Evolutionary conservation across 2,329 filamentous ascomycete species (phyloP).

Genomic region (Alternaria hordeiaustralica): DNA sequence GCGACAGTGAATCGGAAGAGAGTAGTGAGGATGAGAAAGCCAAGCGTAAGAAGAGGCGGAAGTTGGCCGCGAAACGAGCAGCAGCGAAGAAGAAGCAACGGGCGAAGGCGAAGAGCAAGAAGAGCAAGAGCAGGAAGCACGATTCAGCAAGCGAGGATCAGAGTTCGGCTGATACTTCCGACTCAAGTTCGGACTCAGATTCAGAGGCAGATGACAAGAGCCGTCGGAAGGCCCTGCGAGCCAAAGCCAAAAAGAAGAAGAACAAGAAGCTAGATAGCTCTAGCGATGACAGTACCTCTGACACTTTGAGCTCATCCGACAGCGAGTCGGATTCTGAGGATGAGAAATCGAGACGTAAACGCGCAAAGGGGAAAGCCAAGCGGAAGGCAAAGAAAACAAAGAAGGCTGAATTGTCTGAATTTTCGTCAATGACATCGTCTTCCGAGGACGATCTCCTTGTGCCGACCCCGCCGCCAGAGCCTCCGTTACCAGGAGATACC

Average conservation of each 20-base stretch:
- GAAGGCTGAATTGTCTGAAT: conserved; percentile 9
- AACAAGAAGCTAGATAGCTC: conserved; percentile 30
- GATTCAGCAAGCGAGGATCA: conserved; percentile 23
- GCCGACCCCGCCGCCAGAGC: neutral
- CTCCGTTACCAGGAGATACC: conserved; percentile 9
- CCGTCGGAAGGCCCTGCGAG: conserved; percentile 20
- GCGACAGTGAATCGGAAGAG: conserved; percentile 24
- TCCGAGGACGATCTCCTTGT: conserved; percentile 14
- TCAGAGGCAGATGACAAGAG: conserved; percentile 15
- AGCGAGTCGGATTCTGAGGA: conserved; percentile 24
- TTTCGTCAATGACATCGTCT: conserved; percentile 15
- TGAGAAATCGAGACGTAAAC: conserved; percentile 24
- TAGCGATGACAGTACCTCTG: conserved; percentile 23
- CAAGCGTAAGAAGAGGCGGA: conserved; percentile 31
- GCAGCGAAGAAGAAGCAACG: conserved; percentile 28
- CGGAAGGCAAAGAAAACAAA: conserved; percentile 22
- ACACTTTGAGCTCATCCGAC: conserved; percentile 17
- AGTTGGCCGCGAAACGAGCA: conserved; percentile 16
- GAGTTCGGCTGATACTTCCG: conserved; percentile 21
- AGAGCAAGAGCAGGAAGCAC: conserved; percentile 30
- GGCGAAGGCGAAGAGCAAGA: conserved; percentile 30
- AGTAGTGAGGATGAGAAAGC: conserved; percentile 29
- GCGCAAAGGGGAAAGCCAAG: conserved; percentile 27
- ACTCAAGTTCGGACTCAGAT: conserved; percentile 28
- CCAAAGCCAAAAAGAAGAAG: conserved; percentile 32